Percentiles rank a stretch among this genome's conserved stretches.
phyloP scores from a whole-genome alignment of 208 protist species.

The Trypanosoma cruzi region DNA sequence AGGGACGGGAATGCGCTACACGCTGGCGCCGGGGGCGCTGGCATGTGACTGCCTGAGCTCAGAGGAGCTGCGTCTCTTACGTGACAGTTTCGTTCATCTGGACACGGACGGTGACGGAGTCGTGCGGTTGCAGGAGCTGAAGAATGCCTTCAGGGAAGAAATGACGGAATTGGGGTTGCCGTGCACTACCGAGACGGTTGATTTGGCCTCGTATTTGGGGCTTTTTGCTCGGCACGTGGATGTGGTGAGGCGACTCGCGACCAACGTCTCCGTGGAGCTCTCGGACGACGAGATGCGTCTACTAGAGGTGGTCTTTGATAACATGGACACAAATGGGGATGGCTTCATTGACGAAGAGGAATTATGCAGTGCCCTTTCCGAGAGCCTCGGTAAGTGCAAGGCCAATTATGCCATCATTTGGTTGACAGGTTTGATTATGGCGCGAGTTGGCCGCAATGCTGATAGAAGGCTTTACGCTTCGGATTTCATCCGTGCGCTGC shows the following conservation, averaged over 20 bases:
- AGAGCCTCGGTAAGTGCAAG: neutral
- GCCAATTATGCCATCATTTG: neutral
- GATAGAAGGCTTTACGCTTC: conserved; percentile 21
- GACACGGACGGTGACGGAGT: conserved; percentile 24
- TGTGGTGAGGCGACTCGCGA: conserved; percentile 5
- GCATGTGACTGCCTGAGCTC: neutral
- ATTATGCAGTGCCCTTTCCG: conserved; percentile 1
- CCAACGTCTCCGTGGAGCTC: conserved; percentile 5
- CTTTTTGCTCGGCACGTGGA: conserved; percentile 2
- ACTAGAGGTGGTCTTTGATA: conserved; percentile 15
- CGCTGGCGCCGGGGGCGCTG: neutral
- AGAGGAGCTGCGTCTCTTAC: conserved; percentile 19
- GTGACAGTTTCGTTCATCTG: conserved; percentile 24
- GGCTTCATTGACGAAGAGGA: conserved; percentile 18
- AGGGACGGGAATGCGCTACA: conserved; percentile 13
- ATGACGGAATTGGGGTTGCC: neutral
- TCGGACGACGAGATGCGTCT: conserved; percentile 20
- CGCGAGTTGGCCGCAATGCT: conserved; percentile 12
- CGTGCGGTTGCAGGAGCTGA: conserved; percentile 10
- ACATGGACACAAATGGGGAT: conserved; percentile 21
- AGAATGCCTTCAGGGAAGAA: neutral
- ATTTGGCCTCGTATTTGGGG: conserved; percentile 13
- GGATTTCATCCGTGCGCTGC: conserved; percentile 23
- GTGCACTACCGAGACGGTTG: neutral
- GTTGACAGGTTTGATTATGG: conserved; percentile 17